phyloP scores from a whole-genome alignment of 306 rosid species.

The Cyclanthera cordifolia region DNA sequence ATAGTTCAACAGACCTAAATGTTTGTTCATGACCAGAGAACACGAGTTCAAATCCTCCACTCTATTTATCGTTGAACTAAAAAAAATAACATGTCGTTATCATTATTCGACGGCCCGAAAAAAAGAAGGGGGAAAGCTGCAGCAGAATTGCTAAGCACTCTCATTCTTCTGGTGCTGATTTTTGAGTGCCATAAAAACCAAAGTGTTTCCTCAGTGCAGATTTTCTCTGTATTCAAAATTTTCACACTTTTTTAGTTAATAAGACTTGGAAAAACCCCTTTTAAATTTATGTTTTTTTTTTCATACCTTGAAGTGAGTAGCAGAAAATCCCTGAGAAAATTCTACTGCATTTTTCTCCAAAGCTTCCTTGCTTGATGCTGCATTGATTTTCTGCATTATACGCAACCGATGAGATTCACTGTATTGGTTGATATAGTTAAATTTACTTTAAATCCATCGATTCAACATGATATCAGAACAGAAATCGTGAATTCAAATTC shows the following conservation, averaged over 20 bases:
- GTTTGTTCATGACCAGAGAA: no score
- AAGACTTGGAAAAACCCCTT: background rate
- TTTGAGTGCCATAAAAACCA: slow-evolving; percentile 35
- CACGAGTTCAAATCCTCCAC: no score
- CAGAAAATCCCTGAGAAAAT: slow-evolving; percentile 49
- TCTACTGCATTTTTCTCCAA: slow-evolving; percentile 30
- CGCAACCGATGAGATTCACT: no score
- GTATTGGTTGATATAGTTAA: no score
- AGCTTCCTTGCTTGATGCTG: slow-evolving; percentile 16
- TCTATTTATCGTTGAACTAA: no score
- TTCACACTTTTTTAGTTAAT: background rate
- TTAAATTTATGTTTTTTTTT: no score
- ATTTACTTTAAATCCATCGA: no score
- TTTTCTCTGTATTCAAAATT: slow-evolving; percentile 32
- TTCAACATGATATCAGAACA: no score
- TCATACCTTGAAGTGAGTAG: slow-evolving; percentile 42
- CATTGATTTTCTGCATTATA: slow-evolving; percentile 6
- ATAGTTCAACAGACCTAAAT: no score
- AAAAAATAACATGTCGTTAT: slow-evolving; percentile 13
- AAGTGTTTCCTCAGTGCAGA: slow-evolving; percentile 37
- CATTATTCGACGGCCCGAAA: slow-evolving; percentile 4
- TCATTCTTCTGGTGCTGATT: slow-evolving; percentile 41
- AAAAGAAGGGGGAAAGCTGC: slow-evolving; percentile 12
- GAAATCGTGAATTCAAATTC: no score
- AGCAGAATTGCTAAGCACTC: slow-evolving; percentile 15